Percentiles rank a stretch among this genome's conserved stretches.
Evolutionary conservation across 1,284 basidiomycete genomes (phyloP).

Genomic region (Exsudoporus floridanus): DNA sequence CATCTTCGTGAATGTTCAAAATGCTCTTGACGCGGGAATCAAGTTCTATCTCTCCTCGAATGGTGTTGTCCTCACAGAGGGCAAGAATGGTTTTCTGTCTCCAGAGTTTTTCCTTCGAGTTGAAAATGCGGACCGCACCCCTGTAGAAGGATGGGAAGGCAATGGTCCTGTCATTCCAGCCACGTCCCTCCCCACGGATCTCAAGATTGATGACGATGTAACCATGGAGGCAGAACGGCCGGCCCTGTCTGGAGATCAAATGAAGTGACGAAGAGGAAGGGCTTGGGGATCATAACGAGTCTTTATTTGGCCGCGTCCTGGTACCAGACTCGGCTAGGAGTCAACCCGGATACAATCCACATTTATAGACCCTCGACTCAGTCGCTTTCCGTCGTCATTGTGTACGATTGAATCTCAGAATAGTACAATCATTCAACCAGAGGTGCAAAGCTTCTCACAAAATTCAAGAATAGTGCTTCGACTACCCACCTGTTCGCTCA

Average conservation of each 20-base stretch:
- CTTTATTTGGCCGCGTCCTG: not conserved
- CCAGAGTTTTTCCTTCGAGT: constrained; percentile 66
- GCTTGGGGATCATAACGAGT: not conserved
- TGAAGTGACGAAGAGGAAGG: not conserved
- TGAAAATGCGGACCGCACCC: constrained; percentile 39
- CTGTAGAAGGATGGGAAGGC: constrained; percentile 38
- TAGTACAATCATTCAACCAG: too few species aligned
- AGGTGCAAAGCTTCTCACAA: too few species aligned
- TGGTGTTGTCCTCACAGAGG: constrained; percentile 81
- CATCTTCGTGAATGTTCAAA: constrained; percentile 73
- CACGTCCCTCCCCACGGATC: not conserved
- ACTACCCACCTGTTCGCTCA: too few species aligned
- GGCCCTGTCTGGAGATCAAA: not conserved
- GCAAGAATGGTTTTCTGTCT: constrained; percentile 58
- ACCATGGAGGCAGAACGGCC: not conserved
- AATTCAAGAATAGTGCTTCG: too few species aligned
- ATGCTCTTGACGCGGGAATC: constrained; percentile 70
- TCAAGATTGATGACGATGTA: not conserved
- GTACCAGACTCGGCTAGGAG: not conserved
- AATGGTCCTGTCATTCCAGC: not conserved
- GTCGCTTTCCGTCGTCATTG: not conserved
- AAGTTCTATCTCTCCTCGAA: constrained; percentile 77
- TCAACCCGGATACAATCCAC: not conserved
- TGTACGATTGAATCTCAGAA: not conserved
- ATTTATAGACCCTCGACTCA: not conserved